phyloP scores from a whole-genome alignment of 2,329 filamentous ascomycete genomes.

The Mycosphaerella sp. region DNA sequence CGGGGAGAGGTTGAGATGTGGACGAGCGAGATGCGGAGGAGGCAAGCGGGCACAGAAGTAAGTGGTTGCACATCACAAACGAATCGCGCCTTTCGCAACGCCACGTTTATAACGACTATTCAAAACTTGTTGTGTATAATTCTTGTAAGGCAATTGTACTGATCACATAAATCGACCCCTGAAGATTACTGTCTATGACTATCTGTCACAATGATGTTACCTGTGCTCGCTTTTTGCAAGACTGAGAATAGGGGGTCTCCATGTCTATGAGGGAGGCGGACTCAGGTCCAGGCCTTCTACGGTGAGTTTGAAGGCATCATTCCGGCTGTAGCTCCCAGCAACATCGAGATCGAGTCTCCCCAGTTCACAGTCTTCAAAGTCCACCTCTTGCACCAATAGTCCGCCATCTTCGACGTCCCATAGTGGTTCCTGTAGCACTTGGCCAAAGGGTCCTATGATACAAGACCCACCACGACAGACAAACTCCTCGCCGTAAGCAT shows the following conservation, averaged over 20 bases:
- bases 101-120: background rate
- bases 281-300: slow-evolving; percentile 54
- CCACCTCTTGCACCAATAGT: slow-evolving; percentile 65
- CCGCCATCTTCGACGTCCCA: slow-evolving; percentile 69
- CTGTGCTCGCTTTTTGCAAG: no score
- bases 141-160: background rate
- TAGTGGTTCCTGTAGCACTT: slow-evolving; percentile 72
- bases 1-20: background rate
- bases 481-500: slow-evolving; percentile 44
- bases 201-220: no score
- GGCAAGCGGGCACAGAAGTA: no score
- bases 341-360: slow-evolving; percentile 78
- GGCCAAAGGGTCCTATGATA: slow-evolving; percentile 71
- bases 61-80: background rate
- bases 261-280: slow-evolving; percentile 5
- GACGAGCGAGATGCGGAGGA: background rate
- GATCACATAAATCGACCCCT: background rate
- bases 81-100: no score
- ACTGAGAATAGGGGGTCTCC: background rate
- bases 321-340: slow-evolving; percentile 77
- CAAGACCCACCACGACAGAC: slow-evolving; percentile 71
- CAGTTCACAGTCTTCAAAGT: slow-evolving; percentile 80
- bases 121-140: background rate
- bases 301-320: slow-evolving; percentile 55
- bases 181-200: no score